Evolutionary conservation across 768 basidiomycete genomes (phyloP).

Genomic region (Hygrophorus russula): DNA sequence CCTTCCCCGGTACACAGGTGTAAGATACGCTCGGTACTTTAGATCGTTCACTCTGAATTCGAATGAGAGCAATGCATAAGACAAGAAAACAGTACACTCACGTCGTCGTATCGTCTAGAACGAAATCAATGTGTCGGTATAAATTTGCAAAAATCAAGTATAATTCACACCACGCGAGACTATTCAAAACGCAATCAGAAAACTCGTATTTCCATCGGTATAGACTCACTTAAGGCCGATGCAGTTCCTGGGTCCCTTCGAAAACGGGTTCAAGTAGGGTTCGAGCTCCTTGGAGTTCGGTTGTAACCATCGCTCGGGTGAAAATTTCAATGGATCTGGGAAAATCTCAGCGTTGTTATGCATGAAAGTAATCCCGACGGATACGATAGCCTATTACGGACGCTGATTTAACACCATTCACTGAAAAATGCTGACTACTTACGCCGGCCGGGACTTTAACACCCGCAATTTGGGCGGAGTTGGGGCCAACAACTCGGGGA

Average conservation of each 20-base stretch:
- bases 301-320: conserved; percentile 31
- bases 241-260: conserved; percentile 32
- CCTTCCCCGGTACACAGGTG: no score
- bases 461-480: conserved; percentile 23
- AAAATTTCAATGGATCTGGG: conserved; percentile 24
- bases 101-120: conserved; percentile 22
- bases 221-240: conserved; percentile 30
- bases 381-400: conserved; percentile 30
- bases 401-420: background rate
- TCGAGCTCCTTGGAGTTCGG: conserved; percentile 20
- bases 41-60: no score
- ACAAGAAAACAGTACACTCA: no score
- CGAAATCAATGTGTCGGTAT: conserved; percentile 26
- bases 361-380: conserved; percentile 25
- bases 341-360: conserved; percentile 27
- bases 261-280: conserved; percentile 29
- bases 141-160: conserved; percentile 29
- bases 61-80: no score
- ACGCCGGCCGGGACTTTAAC: conserved; percentile 28
- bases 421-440: conserved; percentile 4
- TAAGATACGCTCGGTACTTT: no score
- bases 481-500: conserved; percentile 29
- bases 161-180: conserved; percentile 33
- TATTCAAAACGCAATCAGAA: conserved; percentile 8
- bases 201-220: background rate